phyloP scores from a whole-genome alignment of 345 rosid genomes.

The Eucalyptus virginea region DNA sequence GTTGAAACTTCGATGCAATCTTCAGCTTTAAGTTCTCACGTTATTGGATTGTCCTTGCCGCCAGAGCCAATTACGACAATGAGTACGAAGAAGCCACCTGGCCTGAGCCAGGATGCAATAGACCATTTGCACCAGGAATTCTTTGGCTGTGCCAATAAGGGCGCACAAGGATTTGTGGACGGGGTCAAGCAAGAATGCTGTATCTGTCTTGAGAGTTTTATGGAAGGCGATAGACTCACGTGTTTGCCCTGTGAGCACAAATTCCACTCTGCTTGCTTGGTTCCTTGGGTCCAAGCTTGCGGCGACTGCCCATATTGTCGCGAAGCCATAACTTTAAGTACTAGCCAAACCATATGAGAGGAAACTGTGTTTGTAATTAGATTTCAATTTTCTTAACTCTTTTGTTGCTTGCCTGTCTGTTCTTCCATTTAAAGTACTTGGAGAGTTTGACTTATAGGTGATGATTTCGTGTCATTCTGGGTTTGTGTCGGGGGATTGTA shows the following conservation, averaged over 20 bases:
- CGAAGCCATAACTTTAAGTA: constrained; percentile 19
- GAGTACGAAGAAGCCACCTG: constrained; percentile 58
- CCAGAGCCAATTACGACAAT: constrained; percentile 13
- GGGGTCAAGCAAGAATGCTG: constrained; percentile 42
- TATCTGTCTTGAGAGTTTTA: constrained; percentile 82
- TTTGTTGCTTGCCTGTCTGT: not conserved
- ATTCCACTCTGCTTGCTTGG: constrained; percentile 70
- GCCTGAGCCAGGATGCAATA: constrained; percentile 47
- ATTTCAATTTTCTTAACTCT: not conserved
- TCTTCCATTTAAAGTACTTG: not conserved
- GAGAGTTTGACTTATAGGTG: not conserved
- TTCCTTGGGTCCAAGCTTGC: constrained; percentile 80
- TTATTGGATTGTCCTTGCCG: constrained; percentile 2
- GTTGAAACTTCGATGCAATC: constrained; percentile 2
- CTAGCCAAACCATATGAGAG: not conserved
- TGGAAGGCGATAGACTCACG: constrained; percentile 44
- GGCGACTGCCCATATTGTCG: constrained; percentile 97
- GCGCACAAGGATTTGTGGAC: not conserved
- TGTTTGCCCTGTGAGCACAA: constrained; percentile 55
- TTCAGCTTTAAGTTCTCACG: constrained; percentile 5
- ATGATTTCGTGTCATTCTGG: not conserved
- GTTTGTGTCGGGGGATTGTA: not conserved
- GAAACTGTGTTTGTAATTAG: not conserved
- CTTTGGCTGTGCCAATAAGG: constrained; percentile 16
- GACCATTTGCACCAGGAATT: constrained; percentile 33